A percentile compares a stretch with the other conserved stretches of the same genome.
phyloP scores from a whole-genome alignment of 345 rosid genomes.

The Syzygium jambos region DNA sequence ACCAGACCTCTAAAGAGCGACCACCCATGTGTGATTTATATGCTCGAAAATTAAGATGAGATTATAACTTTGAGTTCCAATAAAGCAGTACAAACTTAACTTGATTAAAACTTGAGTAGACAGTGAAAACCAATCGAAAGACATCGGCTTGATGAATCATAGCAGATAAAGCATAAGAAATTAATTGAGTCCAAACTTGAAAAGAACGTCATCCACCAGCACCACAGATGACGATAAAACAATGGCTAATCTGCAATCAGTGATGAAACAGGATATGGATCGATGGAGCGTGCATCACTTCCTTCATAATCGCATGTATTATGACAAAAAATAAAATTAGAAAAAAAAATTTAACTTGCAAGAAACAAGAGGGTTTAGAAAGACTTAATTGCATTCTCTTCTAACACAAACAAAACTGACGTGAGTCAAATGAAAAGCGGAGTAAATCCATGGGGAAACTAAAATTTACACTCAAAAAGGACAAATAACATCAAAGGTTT shows the following conservation, averaged over 20 bases:
- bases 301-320: neutral
- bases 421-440: neutral
- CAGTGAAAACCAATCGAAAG: neutral
- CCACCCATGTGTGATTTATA: neutral
- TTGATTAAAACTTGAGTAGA: neutral
- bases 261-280: neutral
- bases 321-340: neutral
- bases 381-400: neutral
- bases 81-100: neutral
- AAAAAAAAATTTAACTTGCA: neutral
- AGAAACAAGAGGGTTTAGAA: neutral
- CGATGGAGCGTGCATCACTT: neutral
- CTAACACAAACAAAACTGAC: slow-evolving; percentile 3
- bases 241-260: neutral
- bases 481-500: neutral
- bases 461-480: neutral
- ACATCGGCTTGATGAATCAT: neutral
- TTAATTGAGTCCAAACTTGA: neutral
- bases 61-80: neutral
- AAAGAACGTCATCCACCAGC: neutral
- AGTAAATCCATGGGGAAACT: neutral
- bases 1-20: neutral
- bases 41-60: neutral
- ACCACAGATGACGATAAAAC: neutral
- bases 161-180: neutral